Conservation (phyloP, 345 rosid species). For the Adansonia digitata region DNA sequence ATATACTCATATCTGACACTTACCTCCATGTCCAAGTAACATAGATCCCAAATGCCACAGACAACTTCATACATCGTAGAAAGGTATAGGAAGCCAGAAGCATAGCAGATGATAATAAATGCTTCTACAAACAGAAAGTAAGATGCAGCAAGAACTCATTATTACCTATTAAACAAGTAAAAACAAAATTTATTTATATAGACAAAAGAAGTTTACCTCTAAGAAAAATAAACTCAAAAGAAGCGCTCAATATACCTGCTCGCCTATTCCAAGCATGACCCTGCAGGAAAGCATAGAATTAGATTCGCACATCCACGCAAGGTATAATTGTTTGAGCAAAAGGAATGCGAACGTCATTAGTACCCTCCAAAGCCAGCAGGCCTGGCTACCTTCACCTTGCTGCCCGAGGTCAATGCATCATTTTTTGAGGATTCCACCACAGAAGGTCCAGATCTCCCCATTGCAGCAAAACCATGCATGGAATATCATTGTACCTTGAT, state of each 20-base stretch:
- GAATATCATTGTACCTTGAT: conserved; percentile 88
- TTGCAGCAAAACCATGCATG: conserved; percentile 64
- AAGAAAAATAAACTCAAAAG: conserved; percentile 73
- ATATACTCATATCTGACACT: too few relatives aligned
- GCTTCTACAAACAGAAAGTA: not conserved
- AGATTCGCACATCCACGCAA: not conserved
- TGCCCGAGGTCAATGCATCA: conserved; percentile 29
- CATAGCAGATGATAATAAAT: not conserved
- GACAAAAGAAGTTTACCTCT: conserved; percentile 46
- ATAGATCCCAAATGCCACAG: too few relatives aligned
- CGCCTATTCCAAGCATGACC: conserved; percentile 75
- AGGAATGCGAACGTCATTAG: conserved; percentile 4
- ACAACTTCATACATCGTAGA: not conserved
- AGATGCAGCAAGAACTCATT: not conserved
- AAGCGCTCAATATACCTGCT: conserved; percentile 76
- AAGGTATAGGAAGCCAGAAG: not conserved
- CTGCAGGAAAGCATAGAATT: conserved; percentile 35
- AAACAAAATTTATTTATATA: not conserved
- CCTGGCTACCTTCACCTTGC: conserved; percentile 32
- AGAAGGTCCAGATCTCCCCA: conserved; percentile 33
- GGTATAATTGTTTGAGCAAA: conserved; percentile 1
- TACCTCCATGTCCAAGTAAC: too few relatives aligned
- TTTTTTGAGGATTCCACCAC: conserved; percentile 33
- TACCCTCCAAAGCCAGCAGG: conserved; percentile 84
- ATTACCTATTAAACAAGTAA: not conserved